Base-by-base conservation (phyloP, 805 yeast species). In the Candida succiphila region DNA sequence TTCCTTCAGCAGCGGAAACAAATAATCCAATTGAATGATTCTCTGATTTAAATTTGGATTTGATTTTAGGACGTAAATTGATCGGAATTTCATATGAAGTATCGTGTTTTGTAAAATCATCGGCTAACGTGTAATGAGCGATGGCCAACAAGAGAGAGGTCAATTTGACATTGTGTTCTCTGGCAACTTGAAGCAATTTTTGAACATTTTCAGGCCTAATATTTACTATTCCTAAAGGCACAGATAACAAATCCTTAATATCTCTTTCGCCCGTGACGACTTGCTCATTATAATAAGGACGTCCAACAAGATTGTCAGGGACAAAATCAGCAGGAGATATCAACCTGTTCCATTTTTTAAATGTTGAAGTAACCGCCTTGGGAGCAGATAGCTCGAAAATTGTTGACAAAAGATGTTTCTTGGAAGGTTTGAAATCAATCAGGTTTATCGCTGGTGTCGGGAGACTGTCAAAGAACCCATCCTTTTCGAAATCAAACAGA, bases 141-240 rank as follows among this genome's bases (percentile, higher is more conserved):
- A 46, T 24, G 9, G 33, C 33, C n/a, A 27, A 17, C 18, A 48
- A 18, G 22, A 46, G 31, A 2, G 47, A 31, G 5, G 50, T 48
- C 6, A 48, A 27, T 17, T 44, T 48, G 15, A 48, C 39, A 2
- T 34, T 20, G 8, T 48, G 34, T 4, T 31, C 12, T n/a, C 39
- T 37, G 6, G 39, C 38, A 6, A 39, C 21, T 2, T 24, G 3
- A 7, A 42, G 5, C n/a, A 46, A 34, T n/a, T 21, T 29, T 2
- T 14, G 9, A n/a, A 41, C 25, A 13, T 39, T 34, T 0, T 31
- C 41, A 4, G 18, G 17, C 3, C 38, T 24, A n/a, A 46, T 34
- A 25, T 35, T 25, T 4, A 39, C 14, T 12, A 37, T 18, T 4
- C 26, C 29, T 13, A 38, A 7, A 14, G 19, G 21, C 17, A 36